Evolutionary conservation across 345 rosid species (phyloP).

Genomic region (Salix koriyanagi): DNA sequence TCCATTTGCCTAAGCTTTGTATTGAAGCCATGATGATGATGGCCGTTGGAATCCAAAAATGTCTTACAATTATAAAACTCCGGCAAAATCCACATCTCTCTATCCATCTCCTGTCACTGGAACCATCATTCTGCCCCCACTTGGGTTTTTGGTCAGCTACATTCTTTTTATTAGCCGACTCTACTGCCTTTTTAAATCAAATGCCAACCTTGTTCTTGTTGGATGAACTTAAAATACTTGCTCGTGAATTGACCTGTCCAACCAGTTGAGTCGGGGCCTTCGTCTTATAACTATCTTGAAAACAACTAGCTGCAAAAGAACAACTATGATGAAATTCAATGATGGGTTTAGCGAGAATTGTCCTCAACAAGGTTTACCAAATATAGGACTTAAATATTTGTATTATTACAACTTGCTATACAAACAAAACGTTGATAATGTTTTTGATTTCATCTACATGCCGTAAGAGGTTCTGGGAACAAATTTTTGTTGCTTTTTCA

Average conservation of each 20-base stretch:
- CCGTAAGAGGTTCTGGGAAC: too few relatives aligned
- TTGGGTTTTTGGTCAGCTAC: neutral
- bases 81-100: constrained; percentile 10
- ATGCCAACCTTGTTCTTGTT: too few relatives aligned
- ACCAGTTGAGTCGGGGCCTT: too few relatives aligned
- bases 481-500: too few relatives aligned
- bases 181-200: too few relatives aligned
- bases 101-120: constrained; percentile 12
- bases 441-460: neutral
- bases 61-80: constrained; percentile 6
- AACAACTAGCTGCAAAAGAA: too few relatives aligned
- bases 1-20: too few relatives aligned
- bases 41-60: constrained; percentile 1
- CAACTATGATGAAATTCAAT: neutral
- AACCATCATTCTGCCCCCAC: constrained; percentile 29
- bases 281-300: too few relatives aligned
- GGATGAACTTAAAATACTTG: too few relatives aligned
- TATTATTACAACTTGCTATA: neutral
- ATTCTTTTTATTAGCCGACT: too few relatives aligned
- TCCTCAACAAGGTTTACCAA: neutral
- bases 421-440: neutral
- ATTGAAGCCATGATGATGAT: constrained; percentile 26
- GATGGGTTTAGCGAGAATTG: neutral
- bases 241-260: too few relatives aligned
- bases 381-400: neutral